A percentile compares a stretch with the other conserved stretches of the same genome.
Evolutionary conservation across 2,329 filamentous ascomycete species (phyloP).

Genomic region (Chaetomiaceae sp.): DNA sequence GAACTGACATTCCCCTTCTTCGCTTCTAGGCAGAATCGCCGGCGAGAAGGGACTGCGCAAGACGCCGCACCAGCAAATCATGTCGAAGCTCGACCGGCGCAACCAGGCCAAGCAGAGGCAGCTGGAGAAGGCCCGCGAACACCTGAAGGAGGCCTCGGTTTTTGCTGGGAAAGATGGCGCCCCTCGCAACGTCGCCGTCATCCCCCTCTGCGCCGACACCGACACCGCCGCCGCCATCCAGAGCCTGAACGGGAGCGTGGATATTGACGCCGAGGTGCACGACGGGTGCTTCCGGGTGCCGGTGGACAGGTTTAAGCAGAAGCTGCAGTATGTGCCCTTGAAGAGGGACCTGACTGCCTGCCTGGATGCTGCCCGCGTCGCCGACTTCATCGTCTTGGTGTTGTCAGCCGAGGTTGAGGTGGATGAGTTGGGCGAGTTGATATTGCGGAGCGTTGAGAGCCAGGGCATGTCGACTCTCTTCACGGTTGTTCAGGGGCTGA

Average conservation of each 20-base stretch:
- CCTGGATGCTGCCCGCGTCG: conserved; percentile 77
- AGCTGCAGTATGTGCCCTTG: conserved; percentile 74
- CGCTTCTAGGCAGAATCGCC: conserved; percentile 63
- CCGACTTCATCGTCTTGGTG: conserved; percentile 86
- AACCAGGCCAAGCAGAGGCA: conserved; percentile 93
- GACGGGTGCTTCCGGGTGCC: conserved; percentile 55
- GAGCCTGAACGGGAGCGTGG: conserved; percentile 70
- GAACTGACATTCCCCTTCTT: background rate
- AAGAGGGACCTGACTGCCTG: conserved; percentile 68
- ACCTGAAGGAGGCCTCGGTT: conserved; percentile 69
- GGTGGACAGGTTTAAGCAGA: conserved; percentile 92
- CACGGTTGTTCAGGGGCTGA: conserved; percentile 73
- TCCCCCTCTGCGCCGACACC: conserved; percentile 72
- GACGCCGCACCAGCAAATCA: conserved; percentile 90
- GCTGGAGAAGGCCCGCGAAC: conserved; percentile 74
- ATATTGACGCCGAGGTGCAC: conserved; percentile 61
- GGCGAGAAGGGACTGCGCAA: conserved; percentile 69
- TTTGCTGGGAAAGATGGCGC: conserved; percentile 85
- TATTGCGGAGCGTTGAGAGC: conserved; percentile 81
- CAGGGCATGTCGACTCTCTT: conserved; percentile 94
- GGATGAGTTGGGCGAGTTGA: conserved; percentile 75
- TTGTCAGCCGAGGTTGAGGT: conserved; percentile 79
- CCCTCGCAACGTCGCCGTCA: conserved; percentile 78
- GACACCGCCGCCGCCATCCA: conserved; percentile 62
- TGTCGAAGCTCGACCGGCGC: conserved; percentile 92